Base-by-base conservation (phyloP, 352 stramenopile species). In the Globisporangium viniferum region DNA sequence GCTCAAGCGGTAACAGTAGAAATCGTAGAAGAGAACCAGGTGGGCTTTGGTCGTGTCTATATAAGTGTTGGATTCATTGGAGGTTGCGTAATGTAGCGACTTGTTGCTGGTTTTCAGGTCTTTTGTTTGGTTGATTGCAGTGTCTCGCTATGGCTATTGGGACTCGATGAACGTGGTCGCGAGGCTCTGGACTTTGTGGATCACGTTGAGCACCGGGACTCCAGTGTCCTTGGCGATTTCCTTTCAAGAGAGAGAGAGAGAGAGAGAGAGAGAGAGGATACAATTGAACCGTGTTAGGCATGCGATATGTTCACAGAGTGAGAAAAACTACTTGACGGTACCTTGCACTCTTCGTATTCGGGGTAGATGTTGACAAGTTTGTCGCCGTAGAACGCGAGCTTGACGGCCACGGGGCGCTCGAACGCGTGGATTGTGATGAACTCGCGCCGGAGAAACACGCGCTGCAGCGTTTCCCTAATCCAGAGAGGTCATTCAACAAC, bases 281-380 rank as follows among this genome's bases (percentile, higher is more conserved):
- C 0, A 33, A 33, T 33, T 33, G 29, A 33, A 33, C 29, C 29
- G 29, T 33, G 29, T 33, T 33, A 33, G 29, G 29, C 29, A 33
- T 33, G 29, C 3, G 3, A 33, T 33, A 3, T 4, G 29, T 33
- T 33, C 29, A 33, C 29, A 33, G 29, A 33, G 2, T 4, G 29
- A 33, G 1, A 33, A 33, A 33, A 33, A 5, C 29, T 33, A 33
- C 29, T 33, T 33, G 29, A 33, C 5, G 1, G 3, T 62, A 82
- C 79, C 74, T 91, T 93, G 80, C 89, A 96, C 59, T 96, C 72
- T 9, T 95, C 87, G 72, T 81, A 96, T 65, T 96, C 89, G 7
- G 89, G 89, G 64, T 94, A 79, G 6, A 89, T 73, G 46, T 93
- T 94, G 41, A 94, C 79, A 59, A 83, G 60, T 10, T 83, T 59